Conservation (phyloP, 306 rosid species). For the Citrullus colocynthis region DNA sequence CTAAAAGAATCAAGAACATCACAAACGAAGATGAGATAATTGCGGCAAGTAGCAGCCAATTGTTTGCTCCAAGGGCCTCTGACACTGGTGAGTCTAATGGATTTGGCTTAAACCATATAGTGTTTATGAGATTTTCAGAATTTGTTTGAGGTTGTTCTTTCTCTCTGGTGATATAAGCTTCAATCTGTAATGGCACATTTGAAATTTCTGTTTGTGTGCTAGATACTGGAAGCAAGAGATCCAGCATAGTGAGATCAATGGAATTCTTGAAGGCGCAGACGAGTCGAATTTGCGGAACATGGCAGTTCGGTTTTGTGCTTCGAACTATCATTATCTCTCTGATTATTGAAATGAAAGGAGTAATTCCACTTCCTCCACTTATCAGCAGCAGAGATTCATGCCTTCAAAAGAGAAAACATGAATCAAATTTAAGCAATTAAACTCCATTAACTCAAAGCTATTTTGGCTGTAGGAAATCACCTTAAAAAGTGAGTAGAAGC, state of each 20-base stretch:
- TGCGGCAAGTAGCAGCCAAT: slow-evolving; percentile 30
- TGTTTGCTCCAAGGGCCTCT: slow-evolving; percentile 19
- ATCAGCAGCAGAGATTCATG: slow-evolving; percentile 33
- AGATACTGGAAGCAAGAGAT: slow-evolving; percentile 31
- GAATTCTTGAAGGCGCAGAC: slow-evolving; percentile 40
- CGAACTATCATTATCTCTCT: slow-evolving; percentile 42
- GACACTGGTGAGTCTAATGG: slow-evolving; percentile 25
- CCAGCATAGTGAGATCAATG: slow-evolving; percentile 28
- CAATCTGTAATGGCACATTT: slow-evolving; percentile 18
- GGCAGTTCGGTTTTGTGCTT: slow-evolving; percentile 19
- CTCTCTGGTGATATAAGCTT: slow-evolving; percentile 37
- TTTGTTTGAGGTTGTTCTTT: slow-evolving; percentile 6
- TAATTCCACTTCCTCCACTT: slow-evolving; percentile 57
- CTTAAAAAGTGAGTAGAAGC: slow-evolving; percentile 31
- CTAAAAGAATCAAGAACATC: slow-evolving; percentile 26
- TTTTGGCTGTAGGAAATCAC: slow-evolving; percentile 8
- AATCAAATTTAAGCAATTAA: background rate
- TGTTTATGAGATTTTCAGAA: slow-evolving; percentile 16
- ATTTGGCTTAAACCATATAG: slow-evolving; percentile 20
- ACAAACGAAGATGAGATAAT: slow-evolving; percentile 28
- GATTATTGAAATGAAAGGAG: slow-evolving; percentile 55
- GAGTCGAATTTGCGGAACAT: slow-evolving; percentile 20
- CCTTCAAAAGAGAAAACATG: slow-evolving; percentile 8
- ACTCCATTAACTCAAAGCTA: background rate
- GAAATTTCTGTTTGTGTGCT: slow-evolving; percentile 2